A percentile compares a stretch with the other conserved stretches of the same genome.
These are phyloP conservation scores for Hymenotorrendiella dingleyae DNA, from an alignment of 2,329 filamentous ascomycete species.

Conservation along the genomic window DNA sequence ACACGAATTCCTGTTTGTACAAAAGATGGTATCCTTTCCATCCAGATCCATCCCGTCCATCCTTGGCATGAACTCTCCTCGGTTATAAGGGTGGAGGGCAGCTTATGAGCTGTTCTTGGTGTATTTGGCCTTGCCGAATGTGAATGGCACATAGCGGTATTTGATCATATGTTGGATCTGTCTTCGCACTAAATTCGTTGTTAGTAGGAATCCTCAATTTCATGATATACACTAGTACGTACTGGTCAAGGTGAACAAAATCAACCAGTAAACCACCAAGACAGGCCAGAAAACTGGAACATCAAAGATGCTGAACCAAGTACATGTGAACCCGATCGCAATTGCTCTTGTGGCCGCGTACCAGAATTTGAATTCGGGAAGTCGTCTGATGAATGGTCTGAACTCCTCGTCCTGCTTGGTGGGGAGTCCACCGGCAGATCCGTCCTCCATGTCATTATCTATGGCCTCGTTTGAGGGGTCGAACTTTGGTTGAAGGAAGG, in stretches of 20 bases:
- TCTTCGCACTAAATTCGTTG: conserved; percentile 69
- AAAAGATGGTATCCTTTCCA: too few species aligned
- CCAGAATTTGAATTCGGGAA: conserved; percentile 99
- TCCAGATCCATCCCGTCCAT: too few species aligned
- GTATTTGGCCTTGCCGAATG: conserved; percentile 83
- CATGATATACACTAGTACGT: conserved; percentile 38
- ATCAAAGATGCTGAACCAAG: conserved; percentile 91
- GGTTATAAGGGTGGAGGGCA: conserved; percentile 1
- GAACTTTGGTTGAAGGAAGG: conserved; percentile 97
- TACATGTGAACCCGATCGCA: conserved; percentile 76
- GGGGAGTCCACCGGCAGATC: conserved; percentile 72
- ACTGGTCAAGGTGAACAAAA: conserved; percentile 94
- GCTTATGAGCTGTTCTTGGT: conserved; percentile 49
- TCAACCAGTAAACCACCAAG: conserved; percentile 96
- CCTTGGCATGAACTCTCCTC: too few species aligned
- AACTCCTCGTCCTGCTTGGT: conserved; percentile 98
- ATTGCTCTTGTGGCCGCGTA: conserved; percentile 89
- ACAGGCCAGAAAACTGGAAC: conserved; percentile 99
- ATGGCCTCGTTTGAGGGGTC: conserved; percentile 87
- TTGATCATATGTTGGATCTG: conserved; percentile 99
- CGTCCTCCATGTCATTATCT: conserved; percentile 96
- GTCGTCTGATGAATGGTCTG: conserved; percentile 88
- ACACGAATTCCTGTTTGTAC: too few species aligned
- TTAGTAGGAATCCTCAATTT: conserved; percentile 11
- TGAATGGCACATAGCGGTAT: conserved; percentile 95